Evolutionary conservation across 2,329 filamentous ascomycete species (phyloP).

Genomic region (Colletotrichum sp.): DNA sequence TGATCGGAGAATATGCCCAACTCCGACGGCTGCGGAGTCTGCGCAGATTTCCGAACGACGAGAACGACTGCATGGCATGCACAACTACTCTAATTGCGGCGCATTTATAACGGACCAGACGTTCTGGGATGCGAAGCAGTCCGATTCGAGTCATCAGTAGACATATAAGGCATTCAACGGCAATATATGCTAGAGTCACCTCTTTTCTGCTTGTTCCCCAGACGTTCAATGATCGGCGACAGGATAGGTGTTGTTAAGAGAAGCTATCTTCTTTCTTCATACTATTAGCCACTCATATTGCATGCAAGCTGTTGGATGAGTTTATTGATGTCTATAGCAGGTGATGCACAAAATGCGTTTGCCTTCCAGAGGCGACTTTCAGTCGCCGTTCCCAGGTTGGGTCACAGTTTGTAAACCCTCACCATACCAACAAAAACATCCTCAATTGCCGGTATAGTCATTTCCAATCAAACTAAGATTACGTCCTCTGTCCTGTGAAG

Average conservation of each 20-base stretch:
- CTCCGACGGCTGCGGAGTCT: background rate
- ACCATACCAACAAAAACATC: background rate
- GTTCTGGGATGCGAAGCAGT: background rate
- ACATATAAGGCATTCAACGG: background rate
- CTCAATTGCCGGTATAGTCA: background rate
- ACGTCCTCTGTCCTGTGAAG: background rate
- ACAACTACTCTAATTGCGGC: background rate
- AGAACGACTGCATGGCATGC: background rate
- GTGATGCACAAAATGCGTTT: background rate
- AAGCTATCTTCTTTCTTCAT: background rate
- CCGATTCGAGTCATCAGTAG: fast-evolving
- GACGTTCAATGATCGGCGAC: fast-evolving
- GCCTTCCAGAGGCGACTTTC: background rate
- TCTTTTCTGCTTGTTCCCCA: fast-evolving
- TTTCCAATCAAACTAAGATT: background rate
- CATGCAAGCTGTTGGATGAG: background rate
- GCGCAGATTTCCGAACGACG: background rate
- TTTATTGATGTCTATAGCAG: background rate
- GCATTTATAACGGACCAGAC: background rate
- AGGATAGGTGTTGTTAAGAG: fast-evolving
- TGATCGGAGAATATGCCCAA: fast-evolving
- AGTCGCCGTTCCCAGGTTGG: background rate
- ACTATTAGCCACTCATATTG: fast-evolving
- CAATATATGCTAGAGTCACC: background rate
- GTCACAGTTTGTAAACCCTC: background rate